Percentiles rank a stretch among this genome's conserved stretches.
Conservation (phyloP, 495 filamentous ascomycete genomes). For the Neurospora sp. region DNA sequence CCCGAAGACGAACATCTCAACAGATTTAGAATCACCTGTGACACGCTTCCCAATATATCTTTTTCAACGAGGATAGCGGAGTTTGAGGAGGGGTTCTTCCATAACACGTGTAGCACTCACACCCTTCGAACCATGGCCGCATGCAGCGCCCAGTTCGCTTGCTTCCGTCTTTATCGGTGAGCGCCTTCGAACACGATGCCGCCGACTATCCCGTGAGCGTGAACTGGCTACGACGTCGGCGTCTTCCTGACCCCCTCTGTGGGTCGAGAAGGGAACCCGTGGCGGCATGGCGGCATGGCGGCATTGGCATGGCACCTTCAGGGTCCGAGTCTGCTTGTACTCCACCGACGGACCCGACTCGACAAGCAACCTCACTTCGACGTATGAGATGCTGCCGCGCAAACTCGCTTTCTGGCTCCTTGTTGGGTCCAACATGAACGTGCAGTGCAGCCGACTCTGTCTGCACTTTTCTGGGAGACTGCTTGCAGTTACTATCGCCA, state of each 20-base stretch:
- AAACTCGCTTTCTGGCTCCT: not conserved
- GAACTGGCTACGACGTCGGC: not conserved
- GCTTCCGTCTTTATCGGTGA: not conserved
- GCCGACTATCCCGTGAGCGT: not conserved
- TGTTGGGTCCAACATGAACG: not conserved
- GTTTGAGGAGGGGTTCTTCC: not conserved
- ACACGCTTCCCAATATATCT: not conserved
- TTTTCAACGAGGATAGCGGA: not conserved
- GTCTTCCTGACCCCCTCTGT: not conserved
- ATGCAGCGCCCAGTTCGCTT: not conserved
- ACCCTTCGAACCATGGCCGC: not conserved
- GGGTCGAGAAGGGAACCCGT: not conserved
- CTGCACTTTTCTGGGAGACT: not conserved
- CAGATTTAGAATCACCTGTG: not conserved
- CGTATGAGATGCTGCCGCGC: constrained; percentile 23
- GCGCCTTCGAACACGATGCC: not conserved
- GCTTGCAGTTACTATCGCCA: not conserved
- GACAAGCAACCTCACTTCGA: not conserved
- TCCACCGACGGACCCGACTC: not conserved
- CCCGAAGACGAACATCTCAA: not conserved
- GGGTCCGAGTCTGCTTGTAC: not conserved
- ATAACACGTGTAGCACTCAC: not conserved
- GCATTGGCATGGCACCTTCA: not conserved
- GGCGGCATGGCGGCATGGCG: not conserved
- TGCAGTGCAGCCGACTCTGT: not conserved